Base-by-base conservation (phyloP, 192 early-diverging fungal species). In the Podila epigama region DNA sequence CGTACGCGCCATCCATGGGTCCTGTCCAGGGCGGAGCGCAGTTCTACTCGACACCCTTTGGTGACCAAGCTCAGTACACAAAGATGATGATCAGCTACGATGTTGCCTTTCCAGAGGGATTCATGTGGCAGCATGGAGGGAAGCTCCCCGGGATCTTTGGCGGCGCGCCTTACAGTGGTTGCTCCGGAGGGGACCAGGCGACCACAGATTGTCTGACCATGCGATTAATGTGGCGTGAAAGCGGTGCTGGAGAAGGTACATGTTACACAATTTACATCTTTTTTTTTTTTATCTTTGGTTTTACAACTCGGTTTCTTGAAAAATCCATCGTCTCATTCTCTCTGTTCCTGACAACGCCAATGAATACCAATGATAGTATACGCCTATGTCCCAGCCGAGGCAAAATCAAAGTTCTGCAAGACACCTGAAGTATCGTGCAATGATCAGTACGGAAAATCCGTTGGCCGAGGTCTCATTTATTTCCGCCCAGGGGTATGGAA, bases 121-220 rank as follows among this genome's bases (percentile, higher is more conserved):
- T 86, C 75, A 22, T 79, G 11, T 86, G 82, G 82, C 22, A n/a
- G 22, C 35, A 53, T 67, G 85, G 85, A 27, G 85, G 85, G 12
- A 86, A 86, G 40, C 33, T 86, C 27, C 85, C 85, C 27, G 85
- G 85, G 10, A 32, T 84, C 35, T 86, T 69, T 42, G 84, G 82
- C 29, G 84, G 84, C 34, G 29, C 39, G 10, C 79, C 79, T 16
- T 63, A 79, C 22, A 37, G 61, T 33, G 80, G 79, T 5, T 86
- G 84, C 60, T 82, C 80, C 37, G 84, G 84, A 6, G 84, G 84
- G 13, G 36, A 57, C n/a, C 80, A 82, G 51, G 65, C 84, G n/a
- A 69, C 60, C 3, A 12, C 68, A n/a, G 73, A 83, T 27, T 86
- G 84, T 51, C 60, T 82, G 29, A 83, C 80, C 13, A 79, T 86